phyloP scores from a whole-genome alignment of 768 basidiomycete species.

The Tephrocybe sp. region DNA sequence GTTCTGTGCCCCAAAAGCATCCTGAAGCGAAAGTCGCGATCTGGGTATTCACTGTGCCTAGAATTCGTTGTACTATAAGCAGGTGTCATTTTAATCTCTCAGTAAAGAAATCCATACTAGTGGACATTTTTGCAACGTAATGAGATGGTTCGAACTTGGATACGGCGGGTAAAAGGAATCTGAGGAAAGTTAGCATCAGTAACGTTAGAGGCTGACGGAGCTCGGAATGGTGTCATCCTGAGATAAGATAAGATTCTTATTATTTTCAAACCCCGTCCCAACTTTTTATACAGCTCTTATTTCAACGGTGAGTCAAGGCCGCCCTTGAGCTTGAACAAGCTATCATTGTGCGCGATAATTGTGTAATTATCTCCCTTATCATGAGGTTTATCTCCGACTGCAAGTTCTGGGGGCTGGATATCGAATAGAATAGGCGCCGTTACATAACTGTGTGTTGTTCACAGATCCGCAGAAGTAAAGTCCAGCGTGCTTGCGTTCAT shows the following conservation, averaged over 20 bases:
- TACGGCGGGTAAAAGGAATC: slow-evolving; percentile 18
- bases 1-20: slow-evolving; percentile 87
- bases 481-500: too few relatives aligned
- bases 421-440: too few relatives aligned
- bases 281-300: too few relatives aligned
- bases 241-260: too few relatives aligned
- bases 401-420: too few relatives aligned
- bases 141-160: slow-evolving; percentile 31
- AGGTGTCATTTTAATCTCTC: background rate
- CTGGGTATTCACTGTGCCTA: slow-evolving; percentile 23
- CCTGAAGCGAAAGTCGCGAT: slow-evolving; percentile 55
- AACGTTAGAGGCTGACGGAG: background rate
- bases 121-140: slow-evolving; percentile 40
- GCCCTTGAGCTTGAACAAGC: too few relatives aligned
- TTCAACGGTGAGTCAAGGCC: too few relatives aligned
- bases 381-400: too few relatives aligned
- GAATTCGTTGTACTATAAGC: background rate
- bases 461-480: slow-evolving; percentile 8
- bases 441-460: background rate
- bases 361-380: too few relatives aligned
- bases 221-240: too few relatives aligned
- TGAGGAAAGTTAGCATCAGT: slow-evolving; percentile 26
- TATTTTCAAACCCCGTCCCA: too few relatives aligned
- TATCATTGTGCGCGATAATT: too few relatives aligned
- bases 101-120: slow-evolving; percentile 22